Evolutionary conservation across 2,329 filamentous ascomycete species (phyloP), one percentile per base, ranked within the genome.

Genomic region (Pseudopyrenochaeta lycopersici): DNA sequence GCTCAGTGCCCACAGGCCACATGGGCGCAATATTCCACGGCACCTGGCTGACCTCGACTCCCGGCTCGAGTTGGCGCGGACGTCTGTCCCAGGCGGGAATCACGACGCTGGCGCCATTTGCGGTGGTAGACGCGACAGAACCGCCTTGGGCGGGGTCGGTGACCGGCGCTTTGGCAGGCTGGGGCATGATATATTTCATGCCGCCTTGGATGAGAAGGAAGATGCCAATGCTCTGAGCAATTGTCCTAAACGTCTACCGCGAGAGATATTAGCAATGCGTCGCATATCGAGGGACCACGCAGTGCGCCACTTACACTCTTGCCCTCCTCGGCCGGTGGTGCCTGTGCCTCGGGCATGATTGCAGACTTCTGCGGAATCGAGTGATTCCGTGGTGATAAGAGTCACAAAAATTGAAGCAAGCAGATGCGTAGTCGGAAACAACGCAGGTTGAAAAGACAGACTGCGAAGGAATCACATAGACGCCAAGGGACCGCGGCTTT

Each of bases 11-110:
- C 42, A 84, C 80, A 2, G 91, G 87, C 95, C 95, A 99, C 69
- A 98, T 92, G 18, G 95, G 93, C 32, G 90, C 90, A 56, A 97
- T 82, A 51, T 83, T 84, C 62, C 88, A 83, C 1, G 92, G 92
- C 15, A 91, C 77, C 1, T 77, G 75, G 65, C 83, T 90, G 73
- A 88, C 89, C 45, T 82, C 77, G 18, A 87, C 88, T 40, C 68
- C 68, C 3, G 67, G 62, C 77, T 87, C 74, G 69, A 88, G 78
- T 15, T 68, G 62, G 21, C 57, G 58, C 10, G 76, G 75, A 31
- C 76, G 68, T 44, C 72, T 58, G 32, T 70, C 65, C 63, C 74
- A 77, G 7, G 66, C 63, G 23, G 76, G 74, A 36, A 77, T 74
- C 9, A 68, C 60, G 41, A 68, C 73, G 47, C 70, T 74, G 51